These are phyloP conservation scores for Cunninghamia lanceolata DNA, from an alignment of 75 land plant genomes.

Conservation along the genomic window DNA sequence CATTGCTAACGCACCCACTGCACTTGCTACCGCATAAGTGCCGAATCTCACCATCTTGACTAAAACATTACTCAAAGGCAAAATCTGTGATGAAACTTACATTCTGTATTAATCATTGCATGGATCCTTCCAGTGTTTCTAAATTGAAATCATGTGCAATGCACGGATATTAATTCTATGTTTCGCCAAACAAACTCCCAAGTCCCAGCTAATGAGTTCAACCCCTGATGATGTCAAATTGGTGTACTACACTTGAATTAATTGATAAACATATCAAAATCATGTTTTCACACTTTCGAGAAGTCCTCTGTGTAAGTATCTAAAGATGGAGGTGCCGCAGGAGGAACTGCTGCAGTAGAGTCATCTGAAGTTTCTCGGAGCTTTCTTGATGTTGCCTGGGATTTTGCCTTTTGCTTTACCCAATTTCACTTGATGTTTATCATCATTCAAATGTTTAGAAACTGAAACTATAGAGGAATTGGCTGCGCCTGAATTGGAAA, in stretches of 20 bases:
- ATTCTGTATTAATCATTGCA: neutral
- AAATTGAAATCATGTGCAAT: neutral
- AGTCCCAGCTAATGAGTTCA: too few relatives aligned
- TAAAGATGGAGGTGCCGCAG: too few relatives aligned
- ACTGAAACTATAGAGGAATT: slow-evolving; percentile 2
- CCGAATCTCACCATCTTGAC: slow-evolving; percentile 67
- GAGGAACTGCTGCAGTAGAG: too few relatives aligned
- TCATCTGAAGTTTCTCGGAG: neutral
- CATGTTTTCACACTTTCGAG: too few relatives aligned
- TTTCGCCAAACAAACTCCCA: neutral
- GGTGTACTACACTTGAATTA: neutral
- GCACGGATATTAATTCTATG: neutral
- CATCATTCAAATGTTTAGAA: neutral
- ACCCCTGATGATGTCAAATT: neutral
- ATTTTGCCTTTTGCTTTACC: neutral
- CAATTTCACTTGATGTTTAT: too few relatives aligned
- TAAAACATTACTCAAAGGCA: neutral
- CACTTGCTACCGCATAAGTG: slow-evolving; percentile 80
- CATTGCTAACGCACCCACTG: slow-evolving; percentile 54
- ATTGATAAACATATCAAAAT: neutral
- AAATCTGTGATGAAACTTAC: neutral
- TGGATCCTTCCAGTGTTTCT: neutral
- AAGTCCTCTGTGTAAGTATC: too few relatives aligned
- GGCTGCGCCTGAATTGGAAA: too few relatives aligned
- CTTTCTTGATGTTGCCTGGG: neutral